These are phyloP conservation scores for Staphylotrichum longicolle DNA, from an alignment of 495 filamentous ascomycete genomes.

Conservation along the genomic window DNA sequence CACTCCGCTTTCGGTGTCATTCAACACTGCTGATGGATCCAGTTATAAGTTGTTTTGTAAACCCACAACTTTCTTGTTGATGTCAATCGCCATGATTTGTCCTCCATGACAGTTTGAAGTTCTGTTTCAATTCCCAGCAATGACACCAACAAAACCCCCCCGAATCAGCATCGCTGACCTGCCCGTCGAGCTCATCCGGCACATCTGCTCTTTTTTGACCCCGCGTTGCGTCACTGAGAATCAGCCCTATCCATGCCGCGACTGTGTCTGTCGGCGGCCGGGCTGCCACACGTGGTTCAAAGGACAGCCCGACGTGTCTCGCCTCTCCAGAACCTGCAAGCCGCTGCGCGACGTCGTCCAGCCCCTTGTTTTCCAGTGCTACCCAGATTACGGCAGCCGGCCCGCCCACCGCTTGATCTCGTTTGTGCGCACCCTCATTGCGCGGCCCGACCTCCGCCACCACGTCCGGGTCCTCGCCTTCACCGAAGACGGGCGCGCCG, in stretches of 20 bases:
- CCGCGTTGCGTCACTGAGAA: neutral
- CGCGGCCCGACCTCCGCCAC: constrained; percentile 17
- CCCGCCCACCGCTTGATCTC: neutral
- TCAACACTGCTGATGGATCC: no score
- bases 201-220: constrained; percentile 1
- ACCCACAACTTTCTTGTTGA: no score
- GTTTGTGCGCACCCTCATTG: constrained; percentile 4
- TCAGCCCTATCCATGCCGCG: neutral
- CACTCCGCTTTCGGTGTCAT: no score
- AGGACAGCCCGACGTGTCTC: constrained; percentile 1
- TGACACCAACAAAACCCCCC: neutral
- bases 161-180: neutral
- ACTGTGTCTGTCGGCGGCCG: neutral
- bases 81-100: no score
- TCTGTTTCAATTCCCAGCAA: neutral
- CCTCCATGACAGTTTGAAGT: no score
- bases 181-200: constrained; percentile 7
- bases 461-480: constrained; percentile 3
- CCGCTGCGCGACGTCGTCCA: constrained; percentile 11
- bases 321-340: constrained; percentile 15
- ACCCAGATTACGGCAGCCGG: neutral
- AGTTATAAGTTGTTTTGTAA: no score
- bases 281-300: neutral
- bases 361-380: constrained; percentile 14
- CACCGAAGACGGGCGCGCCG: neutral